Conservation (phyloP, 2,329 filamentous ascomycete genomes). For the Talaromyces sp. region DNA sequence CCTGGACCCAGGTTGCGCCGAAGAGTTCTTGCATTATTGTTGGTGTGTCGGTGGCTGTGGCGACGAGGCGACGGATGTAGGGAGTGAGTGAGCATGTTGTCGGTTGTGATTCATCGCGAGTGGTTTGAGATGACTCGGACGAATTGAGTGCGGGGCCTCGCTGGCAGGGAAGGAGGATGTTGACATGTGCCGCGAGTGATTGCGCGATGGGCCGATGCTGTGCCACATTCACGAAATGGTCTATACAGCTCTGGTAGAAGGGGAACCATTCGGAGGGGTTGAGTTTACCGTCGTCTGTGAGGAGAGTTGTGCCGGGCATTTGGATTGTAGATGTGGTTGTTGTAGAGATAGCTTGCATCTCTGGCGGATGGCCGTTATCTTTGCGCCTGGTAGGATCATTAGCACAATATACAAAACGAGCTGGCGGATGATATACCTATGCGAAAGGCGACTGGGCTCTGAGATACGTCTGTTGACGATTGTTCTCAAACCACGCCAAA, state of each 20-base stretch:
- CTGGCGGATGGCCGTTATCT: not conserved
- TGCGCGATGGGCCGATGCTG: slow-evolving; percentile 78
- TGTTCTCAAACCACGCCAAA: slow-evolving; percentile 4
- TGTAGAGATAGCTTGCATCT: not conserved
- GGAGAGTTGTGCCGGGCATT: not conserved
- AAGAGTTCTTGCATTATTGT: slow-evolving; percentile 86
- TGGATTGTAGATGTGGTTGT: not conserved
- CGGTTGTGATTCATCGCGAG: slow-evolving; percentile 12
- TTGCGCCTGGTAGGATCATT: not conserved
- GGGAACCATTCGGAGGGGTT: slow-evolving; percentile 85
- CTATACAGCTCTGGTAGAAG: slow-evolving; percentile 78
- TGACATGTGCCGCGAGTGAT: slow-evolving; percentile 82
- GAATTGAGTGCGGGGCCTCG: slow-evolving; percentile 47
- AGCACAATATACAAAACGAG: not conserved
- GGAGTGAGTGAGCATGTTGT: slow-evolving; percentile 66
- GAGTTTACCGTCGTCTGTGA: slow-evolving; percentile 44
- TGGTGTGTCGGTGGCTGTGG: slow-evolving; percentile 87
- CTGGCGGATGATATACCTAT: slow-evolving; percentile 9
- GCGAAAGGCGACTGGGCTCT: slow-evolving; percentile 1
- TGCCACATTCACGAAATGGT: slow-evolving; percentile 83
- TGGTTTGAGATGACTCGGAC: slow-evolving; percentile 28
- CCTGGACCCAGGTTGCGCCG: slow-evolving; percentile 77
- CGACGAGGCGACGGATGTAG: slow-evolving; percentile 85
- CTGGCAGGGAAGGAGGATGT: slow-evolving; percentile 87
- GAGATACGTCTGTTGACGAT: not conserved